Conservation (phyloP, 495 filamentous ascomycete genomes). For the Trichoderma parareesei region DNA sequence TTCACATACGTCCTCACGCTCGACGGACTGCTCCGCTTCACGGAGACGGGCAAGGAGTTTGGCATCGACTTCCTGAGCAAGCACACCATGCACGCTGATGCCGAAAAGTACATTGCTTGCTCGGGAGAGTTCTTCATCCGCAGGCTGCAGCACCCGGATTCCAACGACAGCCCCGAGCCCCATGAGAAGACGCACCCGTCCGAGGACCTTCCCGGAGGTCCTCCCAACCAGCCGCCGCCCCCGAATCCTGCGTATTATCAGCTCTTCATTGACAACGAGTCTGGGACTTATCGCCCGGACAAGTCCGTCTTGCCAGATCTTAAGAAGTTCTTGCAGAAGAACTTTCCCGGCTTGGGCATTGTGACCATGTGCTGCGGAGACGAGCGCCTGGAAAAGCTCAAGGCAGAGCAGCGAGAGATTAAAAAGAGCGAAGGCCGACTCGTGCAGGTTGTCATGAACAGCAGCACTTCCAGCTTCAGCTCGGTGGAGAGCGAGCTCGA, state of each 20-base stretch:
- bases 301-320: conserved; percentile 62
- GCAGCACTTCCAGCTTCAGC: conserved; percentile 49
- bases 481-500: conserved; percentile 71
- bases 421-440: conserved; percentile 55
- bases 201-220: conserved; percentile 25
- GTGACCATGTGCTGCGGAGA: conserved; percentile 65
- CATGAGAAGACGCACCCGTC: conserved; percentile 20
- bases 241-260: conserved; percentile 64
- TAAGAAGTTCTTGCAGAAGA: conserved; percentile 54
- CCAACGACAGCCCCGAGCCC: conserved; percentile 15
- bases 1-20: conserved; percentile 91
- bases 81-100: conserved; percentile 92
- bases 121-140: conserved; percentile 90
- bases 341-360: conserved; percentile 68
- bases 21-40: conserved; percentile 79
- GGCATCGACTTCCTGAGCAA: conserved; percentile 87
- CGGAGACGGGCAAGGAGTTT: conserved; percentile 90
- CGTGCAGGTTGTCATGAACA: conserved; percentile 59
- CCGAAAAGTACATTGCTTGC: conserved; percentile 81
- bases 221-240: conserved; percentile 34
- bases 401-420: conserved; percentile 35
- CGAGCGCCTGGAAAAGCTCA: conserved; percentile 49
- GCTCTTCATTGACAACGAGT: conserved; percentile 90
- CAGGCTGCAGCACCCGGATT: conserved; percentile 33
- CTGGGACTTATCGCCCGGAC: conserved; percentile 85